Evolutionary conservation across 768 basidiomycete genomes (phyloP).

Genomic region (Xerocomus potaroensis): DNA sequence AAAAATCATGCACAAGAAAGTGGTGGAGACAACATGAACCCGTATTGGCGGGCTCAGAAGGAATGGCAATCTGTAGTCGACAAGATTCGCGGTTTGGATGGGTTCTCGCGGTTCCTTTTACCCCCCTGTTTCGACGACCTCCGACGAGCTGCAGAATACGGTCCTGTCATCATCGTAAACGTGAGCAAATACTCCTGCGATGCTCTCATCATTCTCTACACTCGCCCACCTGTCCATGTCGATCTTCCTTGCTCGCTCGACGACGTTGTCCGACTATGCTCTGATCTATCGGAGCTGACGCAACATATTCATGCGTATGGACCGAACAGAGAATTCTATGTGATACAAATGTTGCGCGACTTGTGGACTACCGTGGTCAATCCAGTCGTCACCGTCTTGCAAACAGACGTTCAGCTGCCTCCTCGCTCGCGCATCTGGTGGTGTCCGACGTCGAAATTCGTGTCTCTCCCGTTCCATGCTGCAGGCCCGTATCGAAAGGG

Average conservation of each 20-base stretch:
- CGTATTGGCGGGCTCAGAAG: background rate
- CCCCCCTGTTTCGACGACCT: background rate
- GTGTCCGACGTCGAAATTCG: background rate
- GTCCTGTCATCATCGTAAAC: background rate
- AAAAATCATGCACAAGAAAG: background rate
- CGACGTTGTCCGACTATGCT: background rate
- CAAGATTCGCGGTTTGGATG: background rate
- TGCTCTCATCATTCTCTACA: background rate
- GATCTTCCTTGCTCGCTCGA: background rate
- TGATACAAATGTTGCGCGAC: background rate
- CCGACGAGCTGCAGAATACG: background rate
- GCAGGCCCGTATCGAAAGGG: background rate
- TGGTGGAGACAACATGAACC: background rate
- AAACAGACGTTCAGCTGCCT: background rate
- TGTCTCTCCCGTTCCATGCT: background rate
- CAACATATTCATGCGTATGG: background rate
- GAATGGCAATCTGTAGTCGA: background rate
- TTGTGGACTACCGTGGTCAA: background rate
- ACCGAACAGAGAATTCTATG: background rate
- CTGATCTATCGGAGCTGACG: background rate
- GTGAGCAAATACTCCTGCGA: background rate
- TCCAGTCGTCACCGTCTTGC: background rate
- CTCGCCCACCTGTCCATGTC: background rate
- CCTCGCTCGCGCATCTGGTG: background rate
- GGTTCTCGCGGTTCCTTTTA: background rate